Evolutionary conservation across 2,329 filamentous ascomycete species (phyloP).

Genomic region (Juglanconis juglandina): DNA sequence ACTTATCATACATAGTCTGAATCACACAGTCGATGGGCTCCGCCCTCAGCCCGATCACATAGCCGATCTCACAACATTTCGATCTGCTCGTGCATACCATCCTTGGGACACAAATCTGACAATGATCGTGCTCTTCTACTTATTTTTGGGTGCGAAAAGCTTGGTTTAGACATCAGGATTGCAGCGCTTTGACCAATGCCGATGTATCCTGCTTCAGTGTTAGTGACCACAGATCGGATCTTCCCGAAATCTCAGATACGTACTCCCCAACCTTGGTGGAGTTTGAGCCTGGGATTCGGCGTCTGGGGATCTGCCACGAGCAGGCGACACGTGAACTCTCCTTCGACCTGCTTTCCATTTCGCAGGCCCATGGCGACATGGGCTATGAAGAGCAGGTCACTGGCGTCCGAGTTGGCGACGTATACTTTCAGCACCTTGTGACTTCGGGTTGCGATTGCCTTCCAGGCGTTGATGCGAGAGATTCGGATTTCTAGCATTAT

Average conservation of each 20-base stretch:
- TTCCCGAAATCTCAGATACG: background rate
- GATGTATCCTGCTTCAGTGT: background rate
- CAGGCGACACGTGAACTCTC: background rate
- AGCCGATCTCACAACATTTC: too few relatives aligned
- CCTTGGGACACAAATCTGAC: too few relatives aligned
- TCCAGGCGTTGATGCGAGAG: background rate
- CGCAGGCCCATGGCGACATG: background rate
- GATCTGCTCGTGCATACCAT: too few relatives aligned
- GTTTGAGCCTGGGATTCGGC: background rate
- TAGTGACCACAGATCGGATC: background rate
- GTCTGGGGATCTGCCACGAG: background rate
- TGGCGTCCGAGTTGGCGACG: background rate
- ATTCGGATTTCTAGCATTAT: background rate
- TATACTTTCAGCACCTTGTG: background rate
- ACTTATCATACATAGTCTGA: too few relatives aligned
- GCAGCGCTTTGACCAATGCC: background rate
- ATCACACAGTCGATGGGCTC: too few relatives aligned
- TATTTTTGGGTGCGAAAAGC: too few relatives aligned
- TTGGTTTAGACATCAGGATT: background rate
- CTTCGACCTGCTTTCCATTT: background rate
- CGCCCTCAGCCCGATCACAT: too few relatives aligned
- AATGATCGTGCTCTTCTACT: too few relatives aligned
- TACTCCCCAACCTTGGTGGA: constrained; percentile 3
- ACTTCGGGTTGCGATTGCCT: background rate
- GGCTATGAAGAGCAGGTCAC: background rate